Evolutionary conservation across 306 rosid genomes (phyloP), one percentile per base, ranked within the genome.

Genomic region (Fragaria nilgerrensis): DNA sequence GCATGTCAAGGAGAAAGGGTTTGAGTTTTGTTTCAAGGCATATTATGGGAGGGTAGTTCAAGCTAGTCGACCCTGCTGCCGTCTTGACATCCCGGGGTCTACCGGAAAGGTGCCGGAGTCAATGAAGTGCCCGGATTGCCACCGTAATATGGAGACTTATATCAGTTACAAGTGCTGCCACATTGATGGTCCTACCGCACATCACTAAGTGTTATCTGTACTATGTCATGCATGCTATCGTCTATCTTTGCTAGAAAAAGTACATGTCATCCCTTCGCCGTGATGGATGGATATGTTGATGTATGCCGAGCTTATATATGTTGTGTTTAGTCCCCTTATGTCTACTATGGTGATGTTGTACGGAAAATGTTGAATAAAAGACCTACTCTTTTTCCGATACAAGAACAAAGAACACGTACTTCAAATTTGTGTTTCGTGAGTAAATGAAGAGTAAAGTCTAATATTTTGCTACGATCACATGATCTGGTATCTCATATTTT

Each of bases 81-180:
- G 79, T 27, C 75, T 85, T 1, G 87, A 88, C 17, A 81, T 87
- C 32, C 84, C 87, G 0, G 71, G 62, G 3, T 32, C 72, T 2
- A 80, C 75, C 10, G 88, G 90, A 37, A 84, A 84, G 77, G 77
- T 81, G 1, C 89, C 94, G 0, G 82, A 80, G 22, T 39, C n/a
- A 4, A 82, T 90, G 68, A 73, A 77, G 17, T 90, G 94, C 53
- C 89, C 89, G 0, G 92, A 90, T 10, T 90, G 94, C 59, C 80
- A 78, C 7, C 78, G 89, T 5, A 52, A 70, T 1, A 90, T 90
- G 94, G 86, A 87, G 52, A 79, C 85, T 22, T 86, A 66, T 17
- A 65, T 89, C 70, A 85, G 84, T 80, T 89, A 85, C 85, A 85
- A 87, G 78, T 89, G 89, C 29, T 87, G 89, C 87, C 91, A 89